Evolutionary conservation across 2,329 filamentous ascomycete genomes (phyloP).

Genomic region (Chalaropsis thielavioides): DNA sequence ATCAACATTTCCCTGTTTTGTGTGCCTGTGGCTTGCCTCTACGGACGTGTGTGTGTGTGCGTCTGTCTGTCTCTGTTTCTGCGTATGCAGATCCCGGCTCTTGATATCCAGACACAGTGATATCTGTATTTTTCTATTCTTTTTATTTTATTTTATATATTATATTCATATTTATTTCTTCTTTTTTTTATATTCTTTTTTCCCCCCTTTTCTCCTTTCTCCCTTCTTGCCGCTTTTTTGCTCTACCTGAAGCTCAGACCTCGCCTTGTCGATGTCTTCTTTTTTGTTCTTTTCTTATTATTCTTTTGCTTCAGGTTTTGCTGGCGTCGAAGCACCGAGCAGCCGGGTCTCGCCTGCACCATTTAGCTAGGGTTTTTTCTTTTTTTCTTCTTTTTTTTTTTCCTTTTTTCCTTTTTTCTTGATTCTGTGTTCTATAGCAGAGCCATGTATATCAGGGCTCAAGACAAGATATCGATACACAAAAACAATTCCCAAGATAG

Average conservation of each 20-base stretch:
- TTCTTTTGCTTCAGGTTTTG: too few relatives aligned
- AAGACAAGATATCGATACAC: background rate
- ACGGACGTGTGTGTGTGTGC: background rate
- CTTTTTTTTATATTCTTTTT: background rate
- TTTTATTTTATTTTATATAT: background rate
- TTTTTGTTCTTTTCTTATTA: background rate
- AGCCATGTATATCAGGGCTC: too few relatives aligned
- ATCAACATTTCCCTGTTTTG: background rate
- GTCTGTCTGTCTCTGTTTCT: background rate
- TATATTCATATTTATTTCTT: background rate
- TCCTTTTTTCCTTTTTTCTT: too few relatives aligned
- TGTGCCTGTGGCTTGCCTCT: too few relatives aligned
- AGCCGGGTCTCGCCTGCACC: background rate
- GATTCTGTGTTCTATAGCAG: background rate
- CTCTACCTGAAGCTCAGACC: background rate
- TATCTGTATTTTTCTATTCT: background rate
- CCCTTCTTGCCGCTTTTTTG: constrained; percentile 1
- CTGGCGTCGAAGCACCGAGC: background rate
- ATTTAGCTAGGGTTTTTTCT: background rate
- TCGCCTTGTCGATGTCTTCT: background rate
- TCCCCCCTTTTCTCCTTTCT: background rate
- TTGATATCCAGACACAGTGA: background rate
- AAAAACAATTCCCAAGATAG: background rate
- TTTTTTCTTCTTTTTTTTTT: background rate
- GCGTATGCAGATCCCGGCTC: background rate